These are phyloP conservation scores for Acmispon strigosus DNA, from an alignment of 306 rosid species.

Conservation along the genomic window DNA sequence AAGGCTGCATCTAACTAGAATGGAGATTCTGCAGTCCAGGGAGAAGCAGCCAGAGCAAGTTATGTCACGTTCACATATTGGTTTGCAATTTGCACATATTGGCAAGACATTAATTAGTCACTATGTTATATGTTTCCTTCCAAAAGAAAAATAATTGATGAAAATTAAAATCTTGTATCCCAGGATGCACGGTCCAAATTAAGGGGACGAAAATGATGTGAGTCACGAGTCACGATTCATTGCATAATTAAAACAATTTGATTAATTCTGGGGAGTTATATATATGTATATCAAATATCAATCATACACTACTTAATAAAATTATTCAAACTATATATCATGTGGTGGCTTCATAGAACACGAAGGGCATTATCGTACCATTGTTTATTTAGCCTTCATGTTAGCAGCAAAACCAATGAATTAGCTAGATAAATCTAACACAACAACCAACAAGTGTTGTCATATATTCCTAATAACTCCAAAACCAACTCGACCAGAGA, in stretches of 20 bases:
- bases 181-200: not conserved
- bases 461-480: not conserved
- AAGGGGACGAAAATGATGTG: conserved; percentile 7
- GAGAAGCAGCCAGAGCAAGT: not conserved
- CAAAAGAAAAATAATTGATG: not conserved
- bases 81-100: not conserved
- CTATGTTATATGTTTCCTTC: not conserved
- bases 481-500: not conserved
- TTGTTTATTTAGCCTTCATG: not conserved
- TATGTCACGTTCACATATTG: not conserved
- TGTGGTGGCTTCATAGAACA: not conserved
- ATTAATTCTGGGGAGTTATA: not conserved
- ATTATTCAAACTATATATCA: not conserved
- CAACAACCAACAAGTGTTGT: not conserved
- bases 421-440: not conserved
- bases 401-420: conserved; percentile 5
- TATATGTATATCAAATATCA: not conserved
- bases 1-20: not conserved
- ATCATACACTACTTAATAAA: not conserved
- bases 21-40: not conserved
- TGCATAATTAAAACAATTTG: not conserved
- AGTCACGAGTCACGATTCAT: not conserved
- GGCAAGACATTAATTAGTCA: not conserved
- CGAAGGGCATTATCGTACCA: not conserved
- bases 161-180: not conserved